Evolutionary conservation across 2,329 filamentous ascomycete genomes (phyloP).

Genomic region (Chrysoporthe austroafricana): DNA sequence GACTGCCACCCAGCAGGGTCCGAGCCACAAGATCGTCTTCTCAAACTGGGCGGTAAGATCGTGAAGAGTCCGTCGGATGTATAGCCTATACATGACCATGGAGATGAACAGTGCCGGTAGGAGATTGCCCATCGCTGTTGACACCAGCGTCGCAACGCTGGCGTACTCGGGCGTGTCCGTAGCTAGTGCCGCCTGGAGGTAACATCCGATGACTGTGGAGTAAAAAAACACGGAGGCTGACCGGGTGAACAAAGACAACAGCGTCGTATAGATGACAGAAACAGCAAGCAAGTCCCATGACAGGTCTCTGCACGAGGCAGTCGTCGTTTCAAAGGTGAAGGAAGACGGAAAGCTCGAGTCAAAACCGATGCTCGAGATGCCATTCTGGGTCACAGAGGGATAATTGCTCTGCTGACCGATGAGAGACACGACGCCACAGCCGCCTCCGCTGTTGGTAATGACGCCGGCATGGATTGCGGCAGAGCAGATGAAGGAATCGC

Average conservation of each 20-base stretch:
- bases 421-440: conserved; percentile 25
- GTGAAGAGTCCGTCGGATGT: conserved; percentile 58
- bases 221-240: conserved; percentile 67
- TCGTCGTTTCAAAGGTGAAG: conserved; percentile 62
- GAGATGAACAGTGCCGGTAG: conserved; percentile 71
- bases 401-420: conserved; percentile 23
- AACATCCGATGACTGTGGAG: conserved; percentile 49
- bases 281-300: conserved; percentile 67
- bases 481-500: conserved; percentile 28
- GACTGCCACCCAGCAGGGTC: conserved; percentile 71
- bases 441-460: conserved; percentile 20
- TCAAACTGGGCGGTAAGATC: conserved; percentile 67
- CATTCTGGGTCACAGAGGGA: conserved; percentile 52
- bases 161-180: conserved; percentile 72
- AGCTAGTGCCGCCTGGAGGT: conserved; percentile 44
- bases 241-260: conserved; percentile 69
- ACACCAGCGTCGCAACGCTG: conserved; percentile 64
- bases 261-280: conserved; percentile 65
- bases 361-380: conserved; percentile 67
- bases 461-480: conserved; percentile 26
- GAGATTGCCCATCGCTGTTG: conserved; percentile 53
- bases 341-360: conserved; percentile 73
- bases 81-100: conserved; percentile 69
- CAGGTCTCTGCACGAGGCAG: conserved; percentile 50
- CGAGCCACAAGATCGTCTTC: conserved; percentile 72